Percentiles rank a stretch among this genome's conserved stretches.
Evolutionary conservation across 345 rosid genomes (phyloP).

Genomic region (Turritis glabra): DNA sequence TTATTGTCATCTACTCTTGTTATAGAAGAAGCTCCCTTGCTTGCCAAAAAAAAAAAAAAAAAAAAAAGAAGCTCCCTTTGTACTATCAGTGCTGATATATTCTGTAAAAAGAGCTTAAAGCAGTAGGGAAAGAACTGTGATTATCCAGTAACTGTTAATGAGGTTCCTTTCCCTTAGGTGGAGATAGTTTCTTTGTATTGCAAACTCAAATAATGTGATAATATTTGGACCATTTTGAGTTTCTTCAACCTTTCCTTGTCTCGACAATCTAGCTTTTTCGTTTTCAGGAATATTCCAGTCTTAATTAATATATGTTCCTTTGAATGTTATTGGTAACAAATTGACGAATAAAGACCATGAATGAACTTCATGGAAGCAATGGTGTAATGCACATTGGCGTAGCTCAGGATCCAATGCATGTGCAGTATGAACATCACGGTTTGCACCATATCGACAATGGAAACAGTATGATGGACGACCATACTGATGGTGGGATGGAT

Average conservation of each 20-base stretch:
- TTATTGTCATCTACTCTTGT: background rate
- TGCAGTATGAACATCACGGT: slow-evolving; percentile 49
- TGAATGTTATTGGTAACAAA: slow-evolving; percentile 8
- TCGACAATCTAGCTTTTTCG: background rate
- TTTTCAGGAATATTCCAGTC: background rate
- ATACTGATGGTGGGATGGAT: slow-evolving; percentile 40
- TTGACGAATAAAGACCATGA: slow-evolving; percentile 42
- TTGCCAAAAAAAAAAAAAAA: no score
- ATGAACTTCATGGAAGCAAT: slow-evolving; percentile 45
- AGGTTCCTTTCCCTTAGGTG: background rate
- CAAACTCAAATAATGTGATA: background rate
- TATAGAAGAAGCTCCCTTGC: no score
- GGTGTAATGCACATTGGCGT: slow-evolving; percentile 45
- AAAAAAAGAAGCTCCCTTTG: background rate
- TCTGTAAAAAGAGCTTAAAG: background rate
- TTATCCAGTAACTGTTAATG: background rate
- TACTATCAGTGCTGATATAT: background rate
- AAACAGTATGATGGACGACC: slow-evolving; percentile 45
- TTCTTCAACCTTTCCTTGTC: background rate
- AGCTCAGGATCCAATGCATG: slow-evolving; percentile 44
- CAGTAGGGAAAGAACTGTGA: slow-evolving; percentile 8
- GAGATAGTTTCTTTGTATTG: background rate
- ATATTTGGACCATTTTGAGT: background rate
- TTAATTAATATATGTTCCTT: slow-evolving; percentile 8
- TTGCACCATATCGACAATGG: slow-evolving; percentile 48